phyloP scores from a whole-genome alignment of 768 basidiomycete species.

The Naematelia aurantialba region DNA sequence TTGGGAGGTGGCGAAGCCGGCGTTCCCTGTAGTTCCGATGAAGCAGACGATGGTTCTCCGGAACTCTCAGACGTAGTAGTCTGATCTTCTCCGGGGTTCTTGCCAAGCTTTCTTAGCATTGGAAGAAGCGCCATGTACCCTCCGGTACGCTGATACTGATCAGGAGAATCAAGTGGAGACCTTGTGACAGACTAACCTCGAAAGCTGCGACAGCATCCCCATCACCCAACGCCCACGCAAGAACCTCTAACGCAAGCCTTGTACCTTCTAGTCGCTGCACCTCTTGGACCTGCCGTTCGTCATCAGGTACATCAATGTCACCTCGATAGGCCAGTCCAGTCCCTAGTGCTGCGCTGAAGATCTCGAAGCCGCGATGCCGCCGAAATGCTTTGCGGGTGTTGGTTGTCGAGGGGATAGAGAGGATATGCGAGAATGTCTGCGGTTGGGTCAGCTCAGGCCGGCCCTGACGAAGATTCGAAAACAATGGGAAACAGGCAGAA shows the following conservation, averaged over 20 bases:
- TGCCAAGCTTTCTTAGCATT: constrained; percentile 6
- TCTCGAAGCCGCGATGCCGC: constrained; percentile 32
- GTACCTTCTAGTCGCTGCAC: constrained; percentile 41
- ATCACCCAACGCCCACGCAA: constrained; percentile 31
- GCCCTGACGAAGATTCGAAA: too few relatives aligned
- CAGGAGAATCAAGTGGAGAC: not conserved
- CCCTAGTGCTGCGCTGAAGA: constrained; percentile 9
- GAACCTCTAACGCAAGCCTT: constrained; percentile 28
- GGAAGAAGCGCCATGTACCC: constrained; percentile 11
- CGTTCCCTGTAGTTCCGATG: not conserved
- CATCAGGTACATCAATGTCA: constrained; percentile 10
- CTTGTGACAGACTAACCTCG: constrained; percentile 19
- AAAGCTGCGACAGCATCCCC: constrained; percentile 24
- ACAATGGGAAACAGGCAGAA: too few relatives aligned
- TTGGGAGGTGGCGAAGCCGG: constrained; percentile 5
- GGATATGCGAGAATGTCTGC: constrained; percentile 32
- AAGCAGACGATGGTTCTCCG: constrained; percentile 2
- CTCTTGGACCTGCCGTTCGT: constrained; percentile 34
- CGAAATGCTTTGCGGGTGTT: constrained; percentile 30
- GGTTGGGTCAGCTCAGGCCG: constrained; percentile 1
- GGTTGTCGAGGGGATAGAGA: constrained; percentile 16
- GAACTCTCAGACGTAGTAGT: not conserved
- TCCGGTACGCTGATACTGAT: not conserved
- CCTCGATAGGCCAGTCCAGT: constrained; percentile 20
- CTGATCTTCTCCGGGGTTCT: not conserved